Conservation (phyloP, 331 rosid genomes). For the Quercus tomentella region DNA sequence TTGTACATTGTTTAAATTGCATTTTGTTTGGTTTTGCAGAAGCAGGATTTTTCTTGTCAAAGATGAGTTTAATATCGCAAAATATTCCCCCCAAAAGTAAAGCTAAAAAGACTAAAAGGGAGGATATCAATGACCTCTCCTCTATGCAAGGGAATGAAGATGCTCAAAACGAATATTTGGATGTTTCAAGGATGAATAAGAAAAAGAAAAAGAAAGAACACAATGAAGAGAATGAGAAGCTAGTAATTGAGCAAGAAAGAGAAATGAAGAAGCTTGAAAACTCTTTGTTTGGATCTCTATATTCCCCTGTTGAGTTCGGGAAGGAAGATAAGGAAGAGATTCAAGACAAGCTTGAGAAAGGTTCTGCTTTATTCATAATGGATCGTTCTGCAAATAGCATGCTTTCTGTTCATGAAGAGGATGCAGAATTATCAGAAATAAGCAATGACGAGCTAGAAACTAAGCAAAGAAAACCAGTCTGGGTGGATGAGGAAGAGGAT, state of each 20-base stretch:
- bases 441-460: conserved; percentile 23
- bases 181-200: conserved; percentile 32
- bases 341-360: conserved; percentile 7
- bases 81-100: conserved; percentile 16
- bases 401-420: conserved; percentile 34
- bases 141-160: too few species aligned
- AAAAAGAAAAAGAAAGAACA: conserved; percentile 38
- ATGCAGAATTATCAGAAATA: conserved; percentile 23
- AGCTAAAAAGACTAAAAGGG: too few species aligned
- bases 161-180: too few species aligned
- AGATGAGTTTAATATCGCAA: conserved; percentile 72
- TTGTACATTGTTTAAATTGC: background rate
- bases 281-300: conserved; percentile 68
- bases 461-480: conserved; percentile 55
- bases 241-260: conserved; percentile 43
- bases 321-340: conserved; percentile 40
- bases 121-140: too few species aligned
- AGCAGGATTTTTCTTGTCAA: conserved; percentile 2
- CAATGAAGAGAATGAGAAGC: conserved; percentile 31
- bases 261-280: conserved; percentile 75
- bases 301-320: conserved; percentile 65
- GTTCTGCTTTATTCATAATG: conserved; percentile 45
- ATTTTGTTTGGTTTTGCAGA: background rate
- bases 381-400: conserved; percentile 54
- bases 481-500: conserved; percentile 89